A percentile compares a stretch with the other conserved stretches of the same genome.
These are phyloP conservation scores for Cladosporium phlei DNA, from an alignment of 2,329 filamentous ascomycete genomes.

Conservation along the genomic window DNA sequence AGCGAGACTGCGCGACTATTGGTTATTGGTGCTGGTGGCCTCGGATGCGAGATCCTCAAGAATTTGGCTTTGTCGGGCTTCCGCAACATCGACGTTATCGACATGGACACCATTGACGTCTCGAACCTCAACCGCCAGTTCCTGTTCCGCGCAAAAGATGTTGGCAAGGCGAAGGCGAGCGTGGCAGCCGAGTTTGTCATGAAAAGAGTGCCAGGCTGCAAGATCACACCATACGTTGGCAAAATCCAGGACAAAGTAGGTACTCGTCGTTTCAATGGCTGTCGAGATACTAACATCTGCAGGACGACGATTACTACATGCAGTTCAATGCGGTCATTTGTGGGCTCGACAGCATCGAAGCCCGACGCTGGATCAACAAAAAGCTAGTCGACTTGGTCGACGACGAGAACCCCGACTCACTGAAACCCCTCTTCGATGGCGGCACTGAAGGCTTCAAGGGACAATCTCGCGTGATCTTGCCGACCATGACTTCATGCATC, in stretches of 20 bases:
- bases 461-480: conserved; percentile 86
- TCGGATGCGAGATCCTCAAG: conserved; percentile 96
- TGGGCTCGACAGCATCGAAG: conserved; percentile 93
- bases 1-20: conserved; percentile 57
- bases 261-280: too few relatives aligned
- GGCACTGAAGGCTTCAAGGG: conserved; percentile 99
- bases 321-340: conserved; percentile 93
- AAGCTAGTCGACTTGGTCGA: conserved; percentile 89
- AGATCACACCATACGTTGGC: conserved; percentile 88
- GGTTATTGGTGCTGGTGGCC: conserved; percentile 77
- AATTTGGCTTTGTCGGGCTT: conserved; percentile 93
- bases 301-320: conserved; percentile 89
- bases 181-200: conserved; percentile 90
- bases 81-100: conserved; percentile 95
- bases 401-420: conserved; percentile 69
- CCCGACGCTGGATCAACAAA: conserved; percentile 96
- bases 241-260: conserved; percentile 81
- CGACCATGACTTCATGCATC: conserved; percentile 90
- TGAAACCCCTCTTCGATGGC: conserved; percentile 93
- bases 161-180: conserved; percentile 89
- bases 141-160: conserved; percentile 84
- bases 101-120: conserved; percentile 99
- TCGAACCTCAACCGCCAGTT: conserved; percentile 98
- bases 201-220: conserved; percentile 80
- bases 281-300: neutral